Percentiles rank a stretch among this genome's conserved stretches.
Conservation (phyloP, 1,284 basidiomycete genomes). For the Fomitopsis betulina region DNA sequence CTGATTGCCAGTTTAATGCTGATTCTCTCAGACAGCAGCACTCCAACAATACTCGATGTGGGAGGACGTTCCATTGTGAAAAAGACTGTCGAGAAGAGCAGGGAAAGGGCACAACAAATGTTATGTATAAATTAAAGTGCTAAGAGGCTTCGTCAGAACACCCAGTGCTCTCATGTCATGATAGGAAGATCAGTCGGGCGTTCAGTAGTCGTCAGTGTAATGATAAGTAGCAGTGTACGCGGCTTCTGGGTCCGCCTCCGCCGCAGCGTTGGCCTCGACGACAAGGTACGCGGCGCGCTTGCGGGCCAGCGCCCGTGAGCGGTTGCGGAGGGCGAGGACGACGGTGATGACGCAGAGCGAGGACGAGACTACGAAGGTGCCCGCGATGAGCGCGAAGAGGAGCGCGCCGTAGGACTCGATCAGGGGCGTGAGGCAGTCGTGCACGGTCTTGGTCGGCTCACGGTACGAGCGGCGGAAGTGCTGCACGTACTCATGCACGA, state of each 20-base stretch:
- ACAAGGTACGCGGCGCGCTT: slow-evolving; percentile 4
- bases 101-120: background rate
- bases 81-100: background rate
- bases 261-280: slow-evolving; percentile 4
- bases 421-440: slow-evolving; percentile 6
- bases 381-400: slow-evolving; percentile 5
- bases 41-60: background rate
- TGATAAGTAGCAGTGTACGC: background rate
- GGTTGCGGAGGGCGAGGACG: slow-evolving; percentile 5
- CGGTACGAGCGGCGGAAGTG: background rate
- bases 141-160: slow-evolving; percentile 5
- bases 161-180: slow-evolving; percentile 3
- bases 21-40: background rate
- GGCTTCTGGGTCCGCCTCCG: slow-evolving; percentile 8
- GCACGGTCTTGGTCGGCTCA: slow-evolving; percentile 3
- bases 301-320: background rate
- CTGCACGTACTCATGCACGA: background rate
- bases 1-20: too few species aligned
- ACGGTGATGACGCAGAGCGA: slow-evolving; percentile 4
- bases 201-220: slow-evolving; percentile 10
- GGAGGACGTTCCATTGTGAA: slow-evolving; percentile 2
- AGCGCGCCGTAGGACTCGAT: slow-evolving; percentile 9
- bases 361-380: slow-evolving; percentile 4
- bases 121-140: slow-evolving; percentile 1
- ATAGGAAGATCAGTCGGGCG: background rate